Conservation (phyloP, 2,329 filamentous ascomycete species). For the Diaporthe sp. region DNA sequence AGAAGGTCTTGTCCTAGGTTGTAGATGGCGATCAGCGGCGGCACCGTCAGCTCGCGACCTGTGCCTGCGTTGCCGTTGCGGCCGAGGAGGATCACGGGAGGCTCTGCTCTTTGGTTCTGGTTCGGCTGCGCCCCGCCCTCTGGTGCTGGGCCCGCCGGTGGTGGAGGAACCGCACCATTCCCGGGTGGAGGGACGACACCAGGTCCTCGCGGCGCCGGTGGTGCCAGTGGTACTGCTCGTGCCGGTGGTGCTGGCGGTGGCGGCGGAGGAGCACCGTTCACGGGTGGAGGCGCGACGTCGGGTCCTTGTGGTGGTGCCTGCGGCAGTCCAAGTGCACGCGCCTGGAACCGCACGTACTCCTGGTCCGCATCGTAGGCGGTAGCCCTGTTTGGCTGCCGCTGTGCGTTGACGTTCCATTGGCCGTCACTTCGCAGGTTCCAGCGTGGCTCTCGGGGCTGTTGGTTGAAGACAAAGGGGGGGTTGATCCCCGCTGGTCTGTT, state of each 20-base stretch:
- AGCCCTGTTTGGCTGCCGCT: neutral
- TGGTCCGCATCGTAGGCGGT: neutral
- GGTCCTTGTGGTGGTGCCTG: neutral
- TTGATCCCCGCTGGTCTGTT: neutral
- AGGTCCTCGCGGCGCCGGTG: neutral
- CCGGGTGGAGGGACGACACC: neutral
- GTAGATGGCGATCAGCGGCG: neutral
- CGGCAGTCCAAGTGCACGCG: neutral
- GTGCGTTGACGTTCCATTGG: neutral
- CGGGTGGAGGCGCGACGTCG: neutral
- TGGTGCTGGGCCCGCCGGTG: neutral
- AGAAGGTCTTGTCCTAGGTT: neutral
- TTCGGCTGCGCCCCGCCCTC: neutral
- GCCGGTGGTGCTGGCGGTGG: neutral
- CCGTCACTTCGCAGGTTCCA: neutral
- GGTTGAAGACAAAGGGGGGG: neutral
- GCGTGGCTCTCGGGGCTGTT: neutral
- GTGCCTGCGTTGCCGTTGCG: slow-evolving; percentile 9
- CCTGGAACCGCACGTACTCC: slow-evolving; percentile 14
- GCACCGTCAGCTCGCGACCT: neutral
- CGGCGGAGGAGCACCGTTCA: neutral
- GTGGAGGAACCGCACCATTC: neutral
- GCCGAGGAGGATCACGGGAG: neutral
- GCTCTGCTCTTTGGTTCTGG: neutral
- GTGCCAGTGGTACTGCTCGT: neutral